phyloP scores from a whole-genome alignment of 2,329 filamentous ascomycete genomes.

The Cladorrhinum sp. region DNA sequence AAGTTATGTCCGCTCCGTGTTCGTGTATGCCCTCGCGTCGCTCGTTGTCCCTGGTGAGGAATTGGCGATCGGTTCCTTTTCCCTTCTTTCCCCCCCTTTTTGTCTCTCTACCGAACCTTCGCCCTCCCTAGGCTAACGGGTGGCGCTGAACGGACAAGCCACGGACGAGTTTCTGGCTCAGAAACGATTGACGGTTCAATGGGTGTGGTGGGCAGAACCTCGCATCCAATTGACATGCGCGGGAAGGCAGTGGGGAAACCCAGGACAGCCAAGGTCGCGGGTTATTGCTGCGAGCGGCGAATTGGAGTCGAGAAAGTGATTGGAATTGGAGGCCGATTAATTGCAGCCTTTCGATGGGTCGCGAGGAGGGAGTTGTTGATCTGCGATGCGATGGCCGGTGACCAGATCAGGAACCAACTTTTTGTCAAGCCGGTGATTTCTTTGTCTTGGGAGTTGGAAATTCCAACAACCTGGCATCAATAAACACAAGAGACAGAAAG shows the following conservation, averaged over 20 bases:
- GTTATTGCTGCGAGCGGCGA: not conserved
- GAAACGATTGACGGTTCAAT: not conserved
- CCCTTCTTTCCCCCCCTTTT: not conserved
- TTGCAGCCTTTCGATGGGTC: not conserved
- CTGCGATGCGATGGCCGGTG: not conserved
- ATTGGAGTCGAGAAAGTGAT: not conserved
- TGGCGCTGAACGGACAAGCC: conserved; percentile 4
- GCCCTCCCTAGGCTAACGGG: not conserved
- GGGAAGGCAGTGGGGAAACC: not conserved
- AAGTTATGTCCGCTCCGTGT: not conserved
- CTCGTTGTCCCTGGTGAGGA: not conserved
- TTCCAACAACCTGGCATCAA: not conserved
- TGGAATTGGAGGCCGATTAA: not conserved
- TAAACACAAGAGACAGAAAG: not conserved
- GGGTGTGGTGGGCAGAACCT: not conserved
- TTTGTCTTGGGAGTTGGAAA: not conserved
- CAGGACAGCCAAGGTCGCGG: not conserved
- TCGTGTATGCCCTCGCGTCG: not conserved
- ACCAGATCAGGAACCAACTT: not conserved
- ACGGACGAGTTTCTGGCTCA: not conserved
- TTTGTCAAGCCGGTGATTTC: not conserved
- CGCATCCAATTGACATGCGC: conserved; percentile 1
- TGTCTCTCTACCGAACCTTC: not conserved
- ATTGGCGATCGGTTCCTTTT: not conserved
- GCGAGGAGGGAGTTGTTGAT: not conserved